Base-by-base conservation (phyloP, 108 stramenopile genomes). In the Cyclotella sp. region DNA sequence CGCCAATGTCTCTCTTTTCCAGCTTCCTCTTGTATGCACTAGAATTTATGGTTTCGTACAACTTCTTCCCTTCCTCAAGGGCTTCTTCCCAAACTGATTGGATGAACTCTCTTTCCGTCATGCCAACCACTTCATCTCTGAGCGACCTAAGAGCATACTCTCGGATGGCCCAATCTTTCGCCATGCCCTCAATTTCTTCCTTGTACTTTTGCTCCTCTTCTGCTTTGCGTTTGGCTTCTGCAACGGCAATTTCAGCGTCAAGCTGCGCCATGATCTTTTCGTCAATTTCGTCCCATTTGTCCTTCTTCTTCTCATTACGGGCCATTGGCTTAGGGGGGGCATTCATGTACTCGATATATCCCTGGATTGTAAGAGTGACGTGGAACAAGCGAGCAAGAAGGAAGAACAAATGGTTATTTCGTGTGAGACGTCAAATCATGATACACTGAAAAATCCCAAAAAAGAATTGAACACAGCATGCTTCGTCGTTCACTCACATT, bases 111-210 rank as follows among this genome's bases (percentile, higher is more conserved):
- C 77, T 86, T 55, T 93, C 87, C 52, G 87, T 82, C 76, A 89
- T 80, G 12, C 55, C 64, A 29, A 59, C 78, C 12, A 78, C 34
- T 51, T 65, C 64, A 28, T 88, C 92, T 8, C 75, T 78, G 72
- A 89, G 88, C 16, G 64, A 74, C 64, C 81, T 66, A 3, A 86
- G 78, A 49, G 86, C 87, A 61, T 84, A 90, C 68, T 93, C 86
- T 27, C 87, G 87, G 59, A 88, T 93, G 59, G 87, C 88, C 92
- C 92, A 93, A 53, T 90, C 88, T 70, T 70, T 83, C 43, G 90
- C 92, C 72, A 93, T 89, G 26, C 72, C 69, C 77, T 94, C 87
- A 16, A 90, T 68, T 54, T 89, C 86, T 63, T 76, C n/a, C 18
- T 80, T 79, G 44, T 84, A 71, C 10, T 68, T 77, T 65, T 86